Base-by-base conservation (phyloP, 768 basidiomycete species). In the Tylopilus plumbeoviolaceoides region DNA sequence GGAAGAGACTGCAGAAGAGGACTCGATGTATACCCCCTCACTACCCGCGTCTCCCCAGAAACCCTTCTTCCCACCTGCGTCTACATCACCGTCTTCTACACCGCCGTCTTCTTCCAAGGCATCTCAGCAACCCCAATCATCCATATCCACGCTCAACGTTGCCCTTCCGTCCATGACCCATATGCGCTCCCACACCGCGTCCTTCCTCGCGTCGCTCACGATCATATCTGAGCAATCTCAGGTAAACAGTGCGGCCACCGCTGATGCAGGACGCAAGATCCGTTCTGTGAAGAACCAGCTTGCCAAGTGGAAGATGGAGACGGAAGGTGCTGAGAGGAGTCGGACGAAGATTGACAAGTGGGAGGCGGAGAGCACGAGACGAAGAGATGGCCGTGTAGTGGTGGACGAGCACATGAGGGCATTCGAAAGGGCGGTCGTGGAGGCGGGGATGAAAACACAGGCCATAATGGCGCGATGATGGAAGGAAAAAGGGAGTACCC, bases 191-290 rank as follows among this genome's bases (percentile, higher is more conserved):
- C 79, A 83, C 65, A 94, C 91, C 0, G 68, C 83, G 9, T 86
- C 89, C 9, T 80, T 93, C 47, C 83, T 87, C 43, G 72, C 84
- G 21, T 87, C 89, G 11, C 78, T 95, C 42, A 79, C 84, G 3
- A 80, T 83, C 31, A 82, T 93, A 58, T 90, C 87, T 23, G 91
- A 95, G 62, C 89, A 92, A 54, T 87, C 90, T 14, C 91, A 95
- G 65, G 89, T 92, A 46, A 91, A 91, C 62, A 83, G 85, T 10
- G 92, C 88, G 1, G 87, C 85, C 5, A 86, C 89, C 10, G 84
- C 90, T 1, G 91, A 95, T 52, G 87, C 91, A 0, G 90, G 89
- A 43, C 80, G 91, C 36, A 91, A 89, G 70, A 84, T 95, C 39
- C 85, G 91, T 45, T 87, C 88, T 14, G 70, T 92, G 56, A 90